Conservation (phyloP, 2,329 filamentous ascomycete genomes). For the Colletotrichum orchidophilum region DNA sequence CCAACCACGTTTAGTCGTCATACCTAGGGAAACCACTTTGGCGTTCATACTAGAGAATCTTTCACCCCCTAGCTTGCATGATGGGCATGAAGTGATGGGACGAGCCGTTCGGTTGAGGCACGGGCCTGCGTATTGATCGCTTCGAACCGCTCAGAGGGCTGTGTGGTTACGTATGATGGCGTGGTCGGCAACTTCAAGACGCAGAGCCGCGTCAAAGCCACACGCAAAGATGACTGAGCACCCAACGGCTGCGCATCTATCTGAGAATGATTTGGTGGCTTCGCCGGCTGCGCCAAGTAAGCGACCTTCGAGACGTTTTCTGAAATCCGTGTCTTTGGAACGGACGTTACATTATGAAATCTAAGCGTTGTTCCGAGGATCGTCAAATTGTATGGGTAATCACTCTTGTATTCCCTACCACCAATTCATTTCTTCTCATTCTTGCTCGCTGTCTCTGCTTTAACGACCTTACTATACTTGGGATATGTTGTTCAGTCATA, state of each 20-base stretch:
- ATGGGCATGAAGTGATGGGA: slow-evolving; percentile 7
- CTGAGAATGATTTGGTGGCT: background rate
- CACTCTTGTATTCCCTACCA: background rate
- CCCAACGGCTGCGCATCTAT: slow-evolving; percentile 13
- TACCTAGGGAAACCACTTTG: too few relatives aligned
- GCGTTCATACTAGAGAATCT: background rate
- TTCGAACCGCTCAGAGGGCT: slow-evolving; percentile 17
- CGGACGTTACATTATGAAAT: background rate
- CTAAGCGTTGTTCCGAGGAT: background rate
- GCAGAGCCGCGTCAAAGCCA: slow-evolving; percentile 4
- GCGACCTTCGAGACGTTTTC: background rate
- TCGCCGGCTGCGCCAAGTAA: background rate
- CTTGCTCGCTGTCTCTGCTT: background rate
- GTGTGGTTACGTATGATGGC: slow-evolving; percentile 6
- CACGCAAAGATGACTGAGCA: slow-evolving; percentile 5
- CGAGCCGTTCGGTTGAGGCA: slow-evolving; percentile 21
- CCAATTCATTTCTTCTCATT: background rate
- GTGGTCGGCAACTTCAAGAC: background rate
- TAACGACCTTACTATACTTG: background rate
- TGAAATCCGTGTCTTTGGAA: background rate
- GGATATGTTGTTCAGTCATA: background rate
- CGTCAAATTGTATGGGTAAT: background rate
- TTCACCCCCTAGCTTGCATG: background rate
- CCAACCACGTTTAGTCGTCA: slow-evolving; percentile 4
- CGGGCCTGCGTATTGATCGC: slow-evolving; percentile 2